Evolutionary conservation across 2,329 filamentous ascomycete species (phyloP).

Genomic region (Neonectria faginata): DNA sequence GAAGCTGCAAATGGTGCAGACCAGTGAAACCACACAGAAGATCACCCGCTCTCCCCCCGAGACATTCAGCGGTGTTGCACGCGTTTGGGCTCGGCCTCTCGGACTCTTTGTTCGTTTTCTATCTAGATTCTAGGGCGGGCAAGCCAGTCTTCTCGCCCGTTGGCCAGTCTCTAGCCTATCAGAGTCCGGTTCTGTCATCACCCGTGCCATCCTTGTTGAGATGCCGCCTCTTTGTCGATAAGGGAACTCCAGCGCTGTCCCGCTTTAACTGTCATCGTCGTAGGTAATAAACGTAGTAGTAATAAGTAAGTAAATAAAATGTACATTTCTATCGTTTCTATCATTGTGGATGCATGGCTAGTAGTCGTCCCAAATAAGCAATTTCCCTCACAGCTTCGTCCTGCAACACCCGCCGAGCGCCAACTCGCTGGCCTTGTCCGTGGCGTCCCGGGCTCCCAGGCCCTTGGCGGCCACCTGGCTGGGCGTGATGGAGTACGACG

Average conservation of each 20-base stretch:
- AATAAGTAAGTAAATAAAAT: not conserved
- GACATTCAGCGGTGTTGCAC: not conserved
- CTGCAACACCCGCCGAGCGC: slow-evolving; percentile 39
- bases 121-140: too few relatives aligned
- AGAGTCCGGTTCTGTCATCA: not conserved
- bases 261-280: too few relatives aligned
- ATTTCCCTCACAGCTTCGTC: slow-evolving; percentile 30
- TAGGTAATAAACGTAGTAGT: too few relatives aligned
- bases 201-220: not conserved
- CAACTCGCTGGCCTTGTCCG: slow-evolving; percentile 40
- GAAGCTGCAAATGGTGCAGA: not conserved
- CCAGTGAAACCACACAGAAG: not conserved
- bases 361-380: too few relatives aligned
- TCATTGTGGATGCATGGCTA: slow-evolving; percentile 15
- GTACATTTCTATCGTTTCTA: slow-evolving; percentile 24
- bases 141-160: slow-evolving; percentile 5
- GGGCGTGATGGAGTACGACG: slow-evolving; percentile 52
- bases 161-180: not conserved
- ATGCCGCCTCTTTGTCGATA: too few relatives aligned
- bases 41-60: slow-evolving; percentile 5
- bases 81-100: not conserved
- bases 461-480: slow-evolving; percentile 46
- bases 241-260: too few relatives aligned
- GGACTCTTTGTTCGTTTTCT: not conserved
- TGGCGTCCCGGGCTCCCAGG: slow-evolving; percentile 40